Base-by-base conservation (phyloP, 2,329 filamentous ascomycete species). In the Neopestalotiopsis sp. region DNA sequence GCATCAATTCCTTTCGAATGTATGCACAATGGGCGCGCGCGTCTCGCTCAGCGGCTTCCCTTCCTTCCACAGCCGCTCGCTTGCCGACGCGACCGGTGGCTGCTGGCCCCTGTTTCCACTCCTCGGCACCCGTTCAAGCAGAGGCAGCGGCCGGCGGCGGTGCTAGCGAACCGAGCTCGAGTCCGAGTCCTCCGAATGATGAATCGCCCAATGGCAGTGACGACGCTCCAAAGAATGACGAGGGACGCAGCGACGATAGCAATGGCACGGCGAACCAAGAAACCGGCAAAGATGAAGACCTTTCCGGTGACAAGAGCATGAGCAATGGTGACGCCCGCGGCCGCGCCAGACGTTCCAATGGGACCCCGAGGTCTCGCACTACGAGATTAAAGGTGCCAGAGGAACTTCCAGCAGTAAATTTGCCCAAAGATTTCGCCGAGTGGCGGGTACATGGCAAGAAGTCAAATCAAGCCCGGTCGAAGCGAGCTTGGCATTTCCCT, bases 381-480 rank as follows among this genome's bases (percentile, higher is more conserved):
- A 30, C 69, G 70, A 75, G 74, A 61, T 71, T 69, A 72, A 73
- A 72, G 75, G 74, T 79, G 77, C 78, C 79, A 42, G 79, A 81
- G 32, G 81, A 82, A 59, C 72, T 89, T 12, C 87, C 87, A n/a
- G 81, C 84, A 2, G 80, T 88, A 28, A 81, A 84, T 64, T 79
- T 92, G 14, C 89, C 90, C 0, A 78, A 83, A 68, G 86, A 83
- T 78, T 92, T 92, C 70, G 78, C 89, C 66, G 79, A 85, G 53
- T 77, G 81, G 24, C 87, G 87, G 67, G 83, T 92, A 34, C 76
- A 77, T 61, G 74, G 84, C 10, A 38, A 38, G 34, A 38, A 38
- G 10, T 38, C 34, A 10, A 38, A 38, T 38, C 34, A 38, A 38
- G 34, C 34, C 2, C 10, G 34, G 5, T 38, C 5, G 34, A 38